Evolutionary conservation across 192 early-diverging fungal species (phyloP), one percentile per base, ranked within the genome.

Genomic region (Mortierella antarctica): DNA sequence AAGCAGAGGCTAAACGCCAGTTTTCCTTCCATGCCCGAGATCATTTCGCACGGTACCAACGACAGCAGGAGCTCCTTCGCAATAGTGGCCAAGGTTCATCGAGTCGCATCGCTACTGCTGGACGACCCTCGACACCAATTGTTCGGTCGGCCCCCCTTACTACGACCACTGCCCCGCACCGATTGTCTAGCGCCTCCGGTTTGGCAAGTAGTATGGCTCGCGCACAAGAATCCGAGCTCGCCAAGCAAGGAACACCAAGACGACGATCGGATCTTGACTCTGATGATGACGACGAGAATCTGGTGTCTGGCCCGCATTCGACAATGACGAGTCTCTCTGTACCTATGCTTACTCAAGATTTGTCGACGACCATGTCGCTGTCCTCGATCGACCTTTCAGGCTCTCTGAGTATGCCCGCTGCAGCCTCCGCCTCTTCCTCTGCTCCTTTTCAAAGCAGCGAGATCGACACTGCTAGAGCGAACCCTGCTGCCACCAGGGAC

Each of bases 311-410:
- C 11, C 31, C 61, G 21, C 74, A 76, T 10, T 57, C 57, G 54
- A 65, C 54, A 5, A 57, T 67, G 4, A 71, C 39, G 15, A 63
- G 67, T 17, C 31, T 72, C 14, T 72, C 77, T 11, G 60, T 80
- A 2, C 77, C 77, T 2, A 80, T 80, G 77, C 55, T 80, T 47
- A 80, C 77, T 6, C 77, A 80, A 23, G 77, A 80, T 15, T 39
- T 80, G 21, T 71, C 77, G 21, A 80, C 69, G 6, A 70, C 68
- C 17, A 79, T 79, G 75, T 70, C 68, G 2, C 63, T 79, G 44
- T 44, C 61, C 1, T 71, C 75, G 2, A 63, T 21, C 21, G 77
- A 72, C 12, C 48, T 72, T 12, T 80, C 77, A 31, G 70, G 70
- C 18, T 65, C 65, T 8, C 67, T 66, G 11, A 40, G 31, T 31